Evolutionary conservation across 1,139 yeast genomes (phyloP), one percentile per base, ranked within the genome.

Genomic region (Blastobotrys apis): DNA sequence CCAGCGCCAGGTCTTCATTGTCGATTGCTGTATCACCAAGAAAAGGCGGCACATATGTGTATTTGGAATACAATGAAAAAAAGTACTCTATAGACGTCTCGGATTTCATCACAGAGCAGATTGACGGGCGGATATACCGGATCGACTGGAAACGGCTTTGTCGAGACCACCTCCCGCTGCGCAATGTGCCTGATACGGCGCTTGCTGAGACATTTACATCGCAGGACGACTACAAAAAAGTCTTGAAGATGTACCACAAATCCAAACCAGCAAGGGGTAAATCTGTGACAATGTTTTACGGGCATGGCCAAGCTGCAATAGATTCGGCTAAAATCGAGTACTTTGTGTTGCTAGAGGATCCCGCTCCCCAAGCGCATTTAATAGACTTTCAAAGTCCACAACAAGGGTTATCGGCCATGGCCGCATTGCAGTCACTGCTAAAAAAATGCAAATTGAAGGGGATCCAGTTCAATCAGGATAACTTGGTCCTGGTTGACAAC

Each of bases 371-470:
- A 5, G 13, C 13, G 3, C 16, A 13, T 17, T 26, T 19, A 4
- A 27, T 37, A 15, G 34, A 29, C 29, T 27, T n/a, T 20, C 25
- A n/a, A 3, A 27, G 25, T 20, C 5, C 23, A 2, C 9, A 13
- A 17, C 40, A 37, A 10, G 40, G 20, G 3, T 17, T n/a, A 8
- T 27, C 40, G 8, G 33, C 40, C 23, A n/a, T 19, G 10, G 20
- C 23, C 8, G 40, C 40, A 19, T n/a, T 37, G 15, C 17, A 9
- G 17, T 20, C 25, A 17, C 33, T 37, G 6, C 5, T 27, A 3
- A 16, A 4, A 2, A 8, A 37, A 19, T 37, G 33, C 33, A 16
- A 37, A 3, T 17, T 37, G 26, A 27, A 29, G 16, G 8, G 13
- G 6, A 17, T 37, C 3, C 6, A 19, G 2, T 37, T 37, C 29